Evolutionary conservation across 495 filamentous ascomycete genomes (phyloP), one percentile per base, ranked within the genome.

Genomic region (Penicillium angulare): DNA sequence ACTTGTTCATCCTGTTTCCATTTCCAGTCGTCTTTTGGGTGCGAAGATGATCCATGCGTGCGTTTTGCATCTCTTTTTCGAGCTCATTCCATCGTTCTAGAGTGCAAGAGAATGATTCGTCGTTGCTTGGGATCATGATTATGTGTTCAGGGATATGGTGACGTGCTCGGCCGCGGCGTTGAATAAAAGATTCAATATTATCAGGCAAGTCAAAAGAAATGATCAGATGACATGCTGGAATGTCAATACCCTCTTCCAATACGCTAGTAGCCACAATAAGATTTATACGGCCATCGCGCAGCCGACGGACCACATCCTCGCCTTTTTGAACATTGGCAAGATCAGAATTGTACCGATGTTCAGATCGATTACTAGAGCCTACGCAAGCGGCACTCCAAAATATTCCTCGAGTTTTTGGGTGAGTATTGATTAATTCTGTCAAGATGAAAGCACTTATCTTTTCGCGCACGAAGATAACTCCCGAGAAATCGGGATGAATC

Each of bases 231-330:
- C 89, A 93, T 12, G 81, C 83, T 2, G 85, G 81, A 7, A 92
- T 78, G 63, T 95, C 89, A 42, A 95, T 88, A 1, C 89, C 89
- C 66, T 95, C 90, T 65, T 95, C 90, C 1, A 90, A 72, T 3
- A 89, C 89, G 48, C 76, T 86, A 0, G 89, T 93, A 2, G 88
- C 81, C 21, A 95, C 67, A 18, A 95, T 69, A 3, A 95, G 71
- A 57, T 92, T 89, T 20, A 76, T 77, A 18, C 67, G 71, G 20
- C 89, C 87, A 3, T 56, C 56, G 17, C 83, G 79, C 21, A 49
- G 40, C 22, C 40, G 33, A 3, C 22, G 12, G n/a, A 49, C 22
- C 7, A 40, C 16, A 21, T 22, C n/a, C n/a, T 34, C 32, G 26
- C 32, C 32, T 3, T 34, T 10, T 12, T 34, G n/a, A 10, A 12